Base-by-base conservation (phyloP, 2,329 filamentous ascomycete species). In the Colletotrichum lindemuthianum region DNA sequence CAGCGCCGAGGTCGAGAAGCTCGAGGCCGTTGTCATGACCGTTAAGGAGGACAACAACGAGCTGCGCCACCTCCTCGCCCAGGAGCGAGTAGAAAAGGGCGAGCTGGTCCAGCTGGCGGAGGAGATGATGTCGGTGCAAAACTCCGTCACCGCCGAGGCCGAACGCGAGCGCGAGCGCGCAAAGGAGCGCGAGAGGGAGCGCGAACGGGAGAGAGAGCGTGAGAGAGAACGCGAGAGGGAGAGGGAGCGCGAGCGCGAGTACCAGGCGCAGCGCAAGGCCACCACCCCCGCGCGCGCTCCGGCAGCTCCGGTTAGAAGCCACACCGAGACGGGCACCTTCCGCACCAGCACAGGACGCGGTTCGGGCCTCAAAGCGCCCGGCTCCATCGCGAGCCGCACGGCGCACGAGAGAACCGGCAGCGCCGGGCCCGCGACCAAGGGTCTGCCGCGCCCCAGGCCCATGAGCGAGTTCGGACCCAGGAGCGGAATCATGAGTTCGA, bases 21-120 rank as follows among this genome's bases (percentile, higher is more conserved):
- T 97, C 10, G 87, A 90, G 70, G 88, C 90, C 6, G 90, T 96
- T 60, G 82, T 96, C 61, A 79, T 81, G 37, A 89, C 89, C 7
- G 83, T 96, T 48, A 88, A 90, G 74, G 80, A 83, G 5, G 91
- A 95, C 70, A 92, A 93, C 68, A 83, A 86, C 37, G 82, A 86
- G 39, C 81, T 94, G 33, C 80, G 90, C 39, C 76, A 80, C 15
- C 84, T 92, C 69, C 82, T 96, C 8, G 89, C 93, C 74, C 82
- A 85, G 65, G 92, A 96, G 78, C 85, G 92, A 7, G 86, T 93
- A 16, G 92, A 96, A 78, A 95, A 96, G 82, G 90, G 91, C 57
- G 92, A 95, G 78, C 82, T 96, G 43, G 92, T 96, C 40, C 86
- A 88, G 60, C 85, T 93, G 6, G 92, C 92, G 1, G 92, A 96